Evolutionary conservation across 2,329 filamentous ascomycete genomes (phyloP), one percentile per base, ranked within the genome.

Genomic region (Whalleya microplaca): DNA sequence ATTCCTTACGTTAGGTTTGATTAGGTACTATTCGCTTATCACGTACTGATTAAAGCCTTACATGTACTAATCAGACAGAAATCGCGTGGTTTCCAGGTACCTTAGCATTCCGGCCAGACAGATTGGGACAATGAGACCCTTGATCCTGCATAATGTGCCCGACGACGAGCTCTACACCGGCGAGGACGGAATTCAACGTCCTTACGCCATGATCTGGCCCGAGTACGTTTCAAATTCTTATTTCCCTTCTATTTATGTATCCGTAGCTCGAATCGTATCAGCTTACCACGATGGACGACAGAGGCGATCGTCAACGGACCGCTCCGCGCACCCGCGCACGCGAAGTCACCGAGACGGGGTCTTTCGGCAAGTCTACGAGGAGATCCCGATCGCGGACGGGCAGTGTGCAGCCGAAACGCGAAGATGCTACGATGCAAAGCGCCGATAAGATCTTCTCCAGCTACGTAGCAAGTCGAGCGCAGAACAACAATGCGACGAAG

Each of bases 101-200:
- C 43, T 46, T 16, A 12, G 23, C 12, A 45, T 48, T 46, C 43
- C 45, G 12, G 23, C 20, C 45, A 7, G n/a, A 51, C 45, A 21
- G n/a, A 45, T 21, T 45, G 58, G 58, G 53, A 69, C 61, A 62
- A 88, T 87, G 84, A 81, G 84, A 55, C 86, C 86, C 64, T 76
- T 88, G 55, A 87, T 88, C 67, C 76, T 89, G 32, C 86, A 89
- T 69, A 88, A 87, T 69, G 86, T 88, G 61, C 85, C 85, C 54
- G 85, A 88, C 63, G 85, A 88, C 48, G 86, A 88, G 69, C 82
- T 85, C 48, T 88, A 87, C 69, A 75, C 84, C 5, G 86, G 86
- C 55, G 84, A 87, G 51, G 86, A 88, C 73, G 86, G 86, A 59
- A 70, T 88, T 61, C 83, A 84, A 71, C 76, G 86, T 59, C 86